Percentiles rank a stretch among this genome's conserved stretches.
phyloP scores from a whole-genome alignment of 805 yeast species.

The Ogataea pini region DNA sequence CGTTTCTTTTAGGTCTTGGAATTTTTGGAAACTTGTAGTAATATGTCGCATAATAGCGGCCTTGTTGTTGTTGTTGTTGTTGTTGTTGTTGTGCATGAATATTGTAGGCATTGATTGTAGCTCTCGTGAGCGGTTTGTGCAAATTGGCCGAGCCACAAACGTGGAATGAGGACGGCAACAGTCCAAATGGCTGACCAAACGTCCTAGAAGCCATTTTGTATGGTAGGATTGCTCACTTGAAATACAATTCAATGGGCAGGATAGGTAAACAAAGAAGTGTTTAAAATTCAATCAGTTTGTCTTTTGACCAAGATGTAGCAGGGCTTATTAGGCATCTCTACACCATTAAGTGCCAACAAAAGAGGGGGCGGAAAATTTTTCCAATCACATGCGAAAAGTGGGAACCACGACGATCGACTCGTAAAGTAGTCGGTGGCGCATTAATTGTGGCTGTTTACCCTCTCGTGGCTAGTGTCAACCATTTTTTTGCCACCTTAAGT shows the following conservation, averaged over 20 bases:
- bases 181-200: conserved; percentile 6
- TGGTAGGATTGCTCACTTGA: too few relatives aligned
- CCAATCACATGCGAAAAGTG: background rate
- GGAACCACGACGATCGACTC: background rate
- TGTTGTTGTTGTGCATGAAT: conserved; percentile 13
- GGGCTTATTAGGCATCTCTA: conserved; percentile 1
- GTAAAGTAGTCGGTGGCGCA: too few relatives aligned
- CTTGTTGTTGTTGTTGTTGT: conserved; percentile 14
- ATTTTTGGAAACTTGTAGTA: conserved; percentile 51
- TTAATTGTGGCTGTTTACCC: too few relatives aligned
- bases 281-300: background rate
- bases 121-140: conserved; percentile 30
- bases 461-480: too few relatives aligned
- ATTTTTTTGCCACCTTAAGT: conserved; percentile 3
- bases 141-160: conserved; percentile 13
- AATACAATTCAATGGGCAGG: too few relatives aligned
- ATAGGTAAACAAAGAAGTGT: background rate
- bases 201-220: conserved; percentile 1
- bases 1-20: conserved; percentile 58
- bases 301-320: background rate
- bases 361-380: background rate
- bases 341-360: conserved; percentile 3
- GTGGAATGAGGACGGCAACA: conserved; percentile 2
- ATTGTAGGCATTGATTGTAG: conserved; percentile 24
- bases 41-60: conserved; percentile 20